These are phyloP conservation scores for Chaetoceros tenuissimus DNA, from an alignment of 108 stramenopile species.

Conservation along the genomic window DNA sequence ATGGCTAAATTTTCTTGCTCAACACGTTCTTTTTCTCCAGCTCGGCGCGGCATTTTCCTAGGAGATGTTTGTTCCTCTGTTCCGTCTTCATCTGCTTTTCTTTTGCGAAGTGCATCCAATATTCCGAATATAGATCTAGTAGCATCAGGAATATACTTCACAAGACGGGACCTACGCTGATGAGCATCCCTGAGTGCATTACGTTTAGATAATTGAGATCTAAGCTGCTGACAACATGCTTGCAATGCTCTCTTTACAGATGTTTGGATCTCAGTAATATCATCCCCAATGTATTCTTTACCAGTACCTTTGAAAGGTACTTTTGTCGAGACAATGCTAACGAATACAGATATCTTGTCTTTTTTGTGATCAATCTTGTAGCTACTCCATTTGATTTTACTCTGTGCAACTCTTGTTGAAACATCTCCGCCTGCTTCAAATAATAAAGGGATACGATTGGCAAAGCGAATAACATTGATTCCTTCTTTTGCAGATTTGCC, in stretches of 20 bases:
- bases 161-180: constrained; percentile 59
- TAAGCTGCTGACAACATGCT: constrained; percentile 68
- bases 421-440: constrained; percentile 97
- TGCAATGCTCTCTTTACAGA: constrained; percentile 76
- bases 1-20: constrained; percentile 13
- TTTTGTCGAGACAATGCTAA: constrained; percentile 92
- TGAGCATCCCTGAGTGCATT: constrained; percentile 72
- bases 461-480: constrained; percentile 91
- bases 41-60: not conserved
- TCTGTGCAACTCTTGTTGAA: constrained; percentile 78
- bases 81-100: constrained; percentile 32
- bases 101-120: constrained; percentile 63
- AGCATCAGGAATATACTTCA: constrained; percentile 80
- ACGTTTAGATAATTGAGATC: constrained; percentile 56
- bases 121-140: constrained; percentile 61
- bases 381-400: constrained; percentile 80
- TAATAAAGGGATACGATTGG: constrained; percentile 94
- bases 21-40: not conserved
- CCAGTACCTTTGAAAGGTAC: constrained; percentile 98
- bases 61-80: not conserved
- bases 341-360: constrained; percentile 92
- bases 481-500: constrained; percentile 87
- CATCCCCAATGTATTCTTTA: constrained; percentile 92
- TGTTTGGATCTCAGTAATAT: constrained; percentile 67
- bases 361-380: constrained; percentile 95